Base-by-base conservation (phyloP, 2,329 filamentous ascomycete species). In the Sarocladium strictum region DNA sequence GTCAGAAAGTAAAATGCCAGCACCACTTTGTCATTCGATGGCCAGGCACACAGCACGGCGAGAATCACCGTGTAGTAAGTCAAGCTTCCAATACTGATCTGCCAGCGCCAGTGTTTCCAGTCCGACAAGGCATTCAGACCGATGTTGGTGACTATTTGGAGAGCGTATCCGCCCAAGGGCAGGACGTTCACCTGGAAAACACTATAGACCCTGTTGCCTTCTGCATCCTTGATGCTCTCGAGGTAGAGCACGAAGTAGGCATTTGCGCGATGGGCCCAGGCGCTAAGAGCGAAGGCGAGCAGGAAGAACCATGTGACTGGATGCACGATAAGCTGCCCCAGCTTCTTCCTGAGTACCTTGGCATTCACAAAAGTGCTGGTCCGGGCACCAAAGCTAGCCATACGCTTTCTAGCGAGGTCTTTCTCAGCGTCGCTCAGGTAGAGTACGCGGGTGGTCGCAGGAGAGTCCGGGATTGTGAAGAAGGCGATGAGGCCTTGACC, bases 91-190 rank as follows among this genome's bases (percentile, higher is more conserved):
- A 65, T 60, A 41, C 65, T 67, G 24, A 72, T 63, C 55, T 72
- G 69, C 69, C 69, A 72, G 7, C 69, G 64, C 69, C 69, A 72
- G 23, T 63, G 64, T 57, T 70, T 71, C 64, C 64, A 65, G 54
- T 72, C 69, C 0, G 68, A 69, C 0, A 72, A 41, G 3, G 64
- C 65, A 51, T 71, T 72, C 12, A 72, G 57, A 1, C 62, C 62
- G 12, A 72, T 57, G 21, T 65, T 72, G 7, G 65, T 66, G 12
- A 69, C 57, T 11, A 72, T 72, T 53, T 69, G 65, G 23, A 68
- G 53, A 1, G 65, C 65, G 33, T 67, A 67, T 0, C 65, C 65
- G 0, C 65, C 65, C 0, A 67, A 43, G 0, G 65, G 65, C 2
- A 68, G 56, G 15, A 68, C 59, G 27, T 68, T 68, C 58, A 68